Base-by-base conservation (phyloP, 768 basidiomycete species). In the Boletellus ananas region DNA sequence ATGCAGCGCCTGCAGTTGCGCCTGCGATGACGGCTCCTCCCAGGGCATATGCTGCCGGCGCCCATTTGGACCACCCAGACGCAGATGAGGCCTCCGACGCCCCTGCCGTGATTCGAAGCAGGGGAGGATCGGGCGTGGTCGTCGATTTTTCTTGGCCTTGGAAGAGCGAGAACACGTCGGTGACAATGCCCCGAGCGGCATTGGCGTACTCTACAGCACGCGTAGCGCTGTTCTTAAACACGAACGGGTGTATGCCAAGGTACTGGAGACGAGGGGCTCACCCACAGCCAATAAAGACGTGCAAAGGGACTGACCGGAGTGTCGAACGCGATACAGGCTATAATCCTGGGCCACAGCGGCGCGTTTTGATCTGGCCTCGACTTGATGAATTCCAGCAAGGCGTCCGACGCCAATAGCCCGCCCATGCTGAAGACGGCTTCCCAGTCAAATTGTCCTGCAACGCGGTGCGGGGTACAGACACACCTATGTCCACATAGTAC, bases 401-500 rank as follows among this genome's bases (percentile, higher is more conserved):
- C 80, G 59, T 97, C 94, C 2, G 94, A 90, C 23, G 86, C 86
- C 3, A 97, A 76, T 18, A 96, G 71, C 3, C 94, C 94, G 18
- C 94, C 94, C 94, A 96, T 96, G 63, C 94, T 94, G 58, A 14
- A 38, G 43, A 50, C n/a, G n/a, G 43, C 27, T 4, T 31, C 23
- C 31, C 35, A 31, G 23, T 52, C 20, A 47, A 51, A 35, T n/a
- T n/a, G 25, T 6, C 7, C 25, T 18, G 33, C 39, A 9, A 16
- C 25, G 4, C 13, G 14, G 1, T 17, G n/a, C 6, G 37, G 5
- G 20, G 6, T 21, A 13, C 10, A 14, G 37, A 58, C 74, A 39
- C 51, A 84, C 90, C 89, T 91, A 63, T 96, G 94, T 5, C 93
- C 93, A 63, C 93, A 94, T 7, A 96, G 74, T 4, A 94, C 86